These are phyloP conservation scores for Sclerospora graminicola DNA, from an alignment of 352 stramenopile species.

Conservation along the genomic window DNA sequence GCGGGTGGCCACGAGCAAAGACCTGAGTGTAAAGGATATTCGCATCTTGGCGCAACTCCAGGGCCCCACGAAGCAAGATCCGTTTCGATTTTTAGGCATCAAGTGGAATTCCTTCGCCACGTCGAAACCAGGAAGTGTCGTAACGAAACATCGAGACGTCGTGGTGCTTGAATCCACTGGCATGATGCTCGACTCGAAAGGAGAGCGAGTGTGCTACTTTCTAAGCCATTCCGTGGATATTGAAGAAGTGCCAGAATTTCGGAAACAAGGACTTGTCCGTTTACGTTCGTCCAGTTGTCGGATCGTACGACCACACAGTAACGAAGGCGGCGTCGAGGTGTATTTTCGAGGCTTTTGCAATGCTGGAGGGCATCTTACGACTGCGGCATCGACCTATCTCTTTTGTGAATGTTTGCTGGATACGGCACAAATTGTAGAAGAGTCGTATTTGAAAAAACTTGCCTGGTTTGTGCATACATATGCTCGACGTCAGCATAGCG, in stretches of 20 bases:
- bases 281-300: conserved; percentile 31
- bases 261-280: conserved; percentile 22
- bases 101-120: conserved; percentile 13
- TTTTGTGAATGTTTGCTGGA: conserved; percentile 30
- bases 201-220: conserved; percentile 25
- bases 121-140: not conserved
- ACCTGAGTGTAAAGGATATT: conserved; percentile 17
- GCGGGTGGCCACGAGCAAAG: conserved; percentile 11
- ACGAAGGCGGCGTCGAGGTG: conserved; percentile 26
- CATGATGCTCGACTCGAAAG: conserved; percentile 26
- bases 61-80: conserved; percentile 15
- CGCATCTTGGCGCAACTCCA: conserved; percentile 20
- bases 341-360: conserved; percentile 38
- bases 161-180: conserved; percentile 26
- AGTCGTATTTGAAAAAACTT: conserved; percentile 56
- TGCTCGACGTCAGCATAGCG: conserved; percentile 6
- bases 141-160: conserved; percentile 14
- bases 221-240: conserved; percentile 31
- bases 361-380: conserved; percentile 18
- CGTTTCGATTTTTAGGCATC: conserved; percentile 18
- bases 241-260: conserved; percentile 29
- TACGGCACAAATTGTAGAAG: conserved; percentile 34
- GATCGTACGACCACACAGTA: conserved; percentile 25
- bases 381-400: conserved; percentile 12
- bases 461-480: conserved; percentile 42